These are phyloP conservation scores for Vanilla planifolia DNA, from an alignment of 106 monocot species.

Conservation along the genomic window DNA sequence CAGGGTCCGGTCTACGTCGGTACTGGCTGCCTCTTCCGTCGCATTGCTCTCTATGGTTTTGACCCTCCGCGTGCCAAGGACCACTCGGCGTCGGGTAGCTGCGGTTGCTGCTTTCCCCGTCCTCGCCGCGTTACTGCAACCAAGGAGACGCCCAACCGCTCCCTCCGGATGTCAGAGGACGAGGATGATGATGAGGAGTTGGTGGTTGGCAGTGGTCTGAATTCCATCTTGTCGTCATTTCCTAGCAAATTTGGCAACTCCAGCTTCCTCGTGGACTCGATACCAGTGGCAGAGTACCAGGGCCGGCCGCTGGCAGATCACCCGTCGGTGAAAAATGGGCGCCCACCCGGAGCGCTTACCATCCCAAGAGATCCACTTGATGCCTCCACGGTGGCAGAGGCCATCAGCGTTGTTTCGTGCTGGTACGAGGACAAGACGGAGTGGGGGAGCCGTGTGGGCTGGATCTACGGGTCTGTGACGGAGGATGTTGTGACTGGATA, in stretches of 20 bases:
- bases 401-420: constrained; percentile 68
- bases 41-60: constrained; percentile 28
- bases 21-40: constrained; percentile 19
- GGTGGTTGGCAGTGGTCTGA: background rate
- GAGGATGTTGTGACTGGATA: constrained; percentile 63
- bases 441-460: constrained; percentile 67
- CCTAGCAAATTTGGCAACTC: constrained; percentile 45
- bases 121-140: constrained; percentile 7
- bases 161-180: constrained; percentile 33
- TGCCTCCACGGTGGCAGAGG: constrained; percentile 63
- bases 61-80: constrained; percentile 31
- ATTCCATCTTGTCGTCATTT: constrained; percentile 40
- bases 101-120: constrained; percentile 22
- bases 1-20: constrained; percentile 32
- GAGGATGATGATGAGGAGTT: constrained; percentile 35
- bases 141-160: constrained; percentile 13
- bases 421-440: constrained; percentile 90
- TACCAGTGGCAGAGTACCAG: constrained; percentile 48
- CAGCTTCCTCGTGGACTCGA: constrained; percentile 50
- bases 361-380: constrained; percentile 47
- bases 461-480: constrained; percentile 80
- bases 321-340: constrained; percentile 59
- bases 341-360: constrained; percentile 54
- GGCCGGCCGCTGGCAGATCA: constrained; percentile 71
- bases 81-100: constrained; percentile 10